These are phyloP conservation scores for Kwoniella dendrophila DNA, from an alignment of 768 basidiomycete species.

Conservation along the genomic window DNA sequence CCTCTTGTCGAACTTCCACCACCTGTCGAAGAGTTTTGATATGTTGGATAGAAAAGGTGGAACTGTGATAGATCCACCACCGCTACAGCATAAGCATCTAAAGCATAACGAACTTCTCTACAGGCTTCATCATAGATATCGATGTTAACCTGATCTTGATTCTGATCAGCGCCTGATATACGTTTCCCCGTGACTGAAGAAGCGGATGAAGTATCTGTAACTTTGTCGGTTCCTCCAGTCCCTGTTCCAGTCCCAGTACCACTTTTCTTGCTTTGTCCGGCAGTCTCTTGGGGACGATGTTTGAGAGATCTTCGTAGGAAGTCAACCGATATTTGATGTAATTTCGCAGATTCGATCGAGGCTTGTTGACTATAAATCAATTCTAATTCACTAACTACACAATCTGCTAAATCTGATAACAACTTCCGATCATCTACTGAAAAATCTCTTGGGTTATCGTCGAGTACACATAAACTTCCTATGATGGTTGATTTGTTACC, in stretches of 20 bases:
- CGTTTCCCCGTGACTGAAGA: conserved; percentile 29
- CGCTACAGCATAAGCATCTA: conserved; percentile 48
- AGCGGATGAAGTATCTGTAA: conserved; percentile 7
- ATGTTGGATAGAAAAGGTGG: conserved; percentile 53
- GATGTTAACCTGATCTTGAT: conserved; percentile 25
- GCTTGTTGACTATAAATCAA: conserved; percentile 46
- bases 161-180: conserved; percentile 30
- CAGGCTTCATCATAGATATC: conserved; percentile 52
- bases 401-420: conserved; percentile 48
- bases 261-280: conserved; percentile 13
- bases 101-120: conserved; percentile 42
- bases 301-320: conserved; percentile 52
- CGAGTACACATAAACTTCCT: conserved; percentile 49
- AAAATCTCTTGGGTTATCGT: conserved; percentile 46
- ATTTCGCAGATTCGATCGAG: conserved; percentile 40
- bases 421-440: conserved; percentile 28
- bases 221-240: not conserved
- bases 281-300: conserved; percentile 38
- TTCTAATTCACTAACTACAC: conserved; percentile 52
- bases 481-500: conserved; percentile 43
- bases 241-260: conserved; percentile 5
- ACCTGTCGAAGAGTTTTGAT: conserved; percentile 35
- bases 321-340: conserved; percentile 55
- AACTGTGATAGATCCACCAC: conserved; percentile 51
- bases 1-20: conserved; percentile 28